Conservation (phyloP, 495 filamentous ascomycete genomes). For the Collariella sp. region DNA sequence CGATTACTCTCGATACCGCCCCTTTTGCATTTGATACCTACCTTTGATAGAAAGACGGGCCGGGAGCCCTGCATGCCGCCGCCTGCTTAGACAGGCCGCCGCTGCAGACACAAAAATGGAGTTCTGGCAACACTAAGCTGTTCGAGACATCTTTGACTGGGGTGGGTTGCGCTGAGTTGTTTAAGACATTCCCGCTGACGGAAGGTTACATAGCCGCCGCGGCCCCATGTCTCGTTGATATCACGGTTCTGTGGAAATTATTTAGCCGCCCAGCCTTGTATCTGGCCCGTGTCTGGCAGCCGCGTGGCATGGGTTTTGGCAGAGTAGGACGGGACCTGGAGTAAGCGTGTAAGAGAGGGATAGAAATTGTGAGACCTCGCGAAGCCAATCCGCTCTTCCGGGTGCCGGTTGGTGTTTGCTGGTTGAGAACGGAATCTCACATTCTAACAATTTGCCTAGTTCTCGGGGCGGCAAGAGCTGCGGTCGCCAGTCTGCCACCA, state of each 20-base stretch:
- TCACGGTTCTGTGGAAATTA: background rate
- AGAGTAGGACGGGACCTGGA: background rate
- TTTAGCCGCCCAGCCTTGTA: conserved; percentile 1
- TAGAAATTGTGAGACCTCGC: too few relatives aligned
- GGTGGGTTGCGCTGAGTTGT: too few relatives aligned
- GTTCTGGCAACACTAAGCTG: background rate
- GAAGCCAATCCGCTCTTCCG: too few relatives aligned
- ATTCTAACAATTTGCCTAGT: too few relatives aligned
- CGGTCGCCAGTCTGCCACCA: too few relatives aligned
- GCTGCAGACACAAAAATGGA: background rate
- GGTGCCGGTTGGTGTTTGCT: too few relatives aligned
- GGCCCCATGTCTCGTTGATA: background rate
- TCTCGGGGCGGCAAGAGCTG: too few relatives aligned
- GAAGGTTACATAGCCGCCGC: background rate
- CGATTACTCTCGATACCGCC: background rate
- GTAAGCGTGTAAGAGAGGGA: background rate
- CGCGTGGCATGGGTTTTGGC: background rate
- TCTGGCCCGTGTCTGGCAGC: background rate
- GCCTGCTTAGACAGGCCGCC: background rate
- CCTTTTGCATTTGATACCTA: background rate
- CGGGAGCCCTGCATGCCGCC: too few relatives aligned
- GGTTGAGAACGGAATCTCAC: background rate
- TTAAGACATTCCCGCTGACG: background rate
- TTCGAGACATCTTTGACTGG: background rate
- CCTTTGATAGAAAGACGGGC: background rate